Evolutionary conservation across 768 basidiomycete genomes (phyloP).

Genomic region (Multifurca ochricompacta): DNA sequence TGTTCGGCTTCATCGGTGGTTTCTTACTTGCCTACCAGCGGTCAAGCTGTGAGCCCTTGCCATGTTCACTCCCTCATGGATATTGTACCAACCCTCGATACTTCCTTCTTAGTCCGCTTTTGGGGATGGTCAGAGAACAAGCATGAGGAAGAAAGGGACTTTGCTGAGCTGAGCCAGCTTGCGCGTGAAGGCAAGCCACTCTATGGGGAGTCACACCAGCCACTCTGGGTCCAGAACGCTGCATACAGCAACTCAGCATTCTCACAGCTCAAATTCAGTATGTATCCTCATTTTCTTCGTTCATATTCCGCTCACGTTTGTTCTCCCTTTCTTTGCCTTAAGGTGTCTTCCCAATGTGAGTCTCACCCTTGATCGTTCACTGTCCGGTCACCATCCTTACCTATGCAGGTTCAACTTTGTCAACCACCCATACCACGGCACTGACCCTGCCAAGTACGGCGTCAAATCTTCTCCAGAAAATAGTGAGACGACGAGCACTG

Average conservation of each 20-base stretch:
- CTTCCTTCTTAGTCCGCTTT: conserved; percentile 59
- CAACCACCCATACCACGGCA: conserved; percentile 82
- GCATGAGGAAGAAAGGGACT: conserved; percentile 70
- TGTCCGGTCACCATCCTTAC: neutral
- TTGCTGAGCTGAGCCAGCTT: conserved; percentile 68
- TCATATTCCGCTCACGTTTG: neutral
- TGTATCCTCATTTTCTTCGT: conserved; percentile 25
- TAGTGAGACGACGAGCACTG: conserved; percentile 21
- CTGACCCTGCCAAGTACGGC: conserved; percentile 72
- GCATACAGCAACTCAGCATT: conserved; percentile 85
- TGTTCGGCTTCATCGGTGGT: conserved; percentile 82
- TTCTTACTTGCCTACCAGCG: conserved; percentile 92
- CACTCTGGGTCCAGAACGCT: conserved; percentile 77
- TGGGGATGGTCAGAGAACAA: conserved; percentile 93
- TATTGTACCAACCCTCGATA: conserved; percentile 11
- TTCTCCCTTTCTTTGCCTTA: conserved; percentile 3
- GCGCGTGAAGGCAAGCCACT: conserved; percentile 74
- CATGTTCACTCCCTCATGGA: neutral
- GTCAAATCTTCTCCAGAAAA: conserved; percentile 22
- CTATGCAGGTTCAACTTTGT: conserved; percentile 87
- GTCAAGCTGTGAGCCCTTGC: conserved; percentile 61
- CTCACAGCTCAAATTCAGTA: conserved; percentile 90
- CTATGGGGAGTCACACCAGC: conserved; percentile 78
- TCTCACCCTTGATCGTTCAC: conserved; percentile 4
- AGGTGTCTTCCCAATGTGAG: conserved; percentile 76